Conservation (phyloP, 192 early-diverging fungal genomes). For the Coemansia sp. region DNA sequence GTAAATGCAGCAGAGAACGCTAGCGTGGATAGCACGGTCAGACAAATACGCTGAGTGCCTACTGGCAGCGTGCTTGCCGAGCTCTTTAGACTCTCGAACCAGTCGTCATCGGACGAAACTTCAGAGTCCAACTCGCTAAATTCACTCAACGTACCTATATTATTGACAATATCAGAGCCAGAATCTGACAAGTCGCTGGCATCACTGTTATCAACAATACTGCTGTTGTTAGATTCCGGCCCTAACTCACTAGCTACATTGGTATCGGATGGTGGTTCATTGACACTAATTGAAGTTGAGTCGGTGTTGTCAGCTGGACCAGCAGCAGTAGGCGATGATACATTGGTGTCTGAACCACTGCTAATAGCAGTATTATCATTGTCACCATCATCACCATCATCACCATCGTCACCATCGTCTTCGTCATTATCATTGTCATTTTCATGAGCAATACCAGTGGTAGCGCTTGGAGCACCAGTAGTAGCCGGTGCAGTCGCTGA, state of each 20-base stretch:
- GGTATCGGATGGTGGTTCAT: neutral
- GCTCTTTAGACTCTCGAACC: constrained; percentile 3
- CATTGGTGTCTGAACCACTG: too few species aligned
- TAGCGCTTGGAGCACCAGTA: too few species aligned
- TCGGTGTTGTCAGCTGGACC: too few species aligned
- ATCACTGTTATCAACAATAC: neutral
- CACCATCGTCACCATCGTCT: too few species aligned
- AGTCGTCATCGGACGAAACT: neutral
- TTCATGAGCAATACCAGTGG: neutral
- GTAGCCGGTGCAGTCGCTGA: too few species aligned
- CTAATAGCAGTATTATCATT: too few species aligned
- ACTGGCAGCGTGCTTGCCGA: neutral
- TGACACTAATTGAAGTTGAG: too few species aligned
- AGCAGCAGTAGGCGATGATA: too few species aligned
- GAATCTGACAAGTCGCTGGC: neutral
- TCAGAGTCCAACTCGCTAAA: neutral
- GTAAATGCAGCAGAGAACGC: neutral
- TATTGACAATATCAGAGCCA: neutral
- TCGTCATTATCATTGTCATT: too few species aligned
- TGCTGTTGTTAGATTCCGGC: neutral
- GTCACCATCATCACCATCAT: too few species aligned
- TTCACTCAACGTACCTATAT: neutral
- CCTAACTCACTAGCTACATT: neutral
- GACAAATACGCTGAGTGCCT: neutral
- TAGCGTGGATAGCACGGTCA: neutral